phyloP scores from a whole-genome alignment of 78 protist species.

The Mantamonas sphyraenae region DNA sequence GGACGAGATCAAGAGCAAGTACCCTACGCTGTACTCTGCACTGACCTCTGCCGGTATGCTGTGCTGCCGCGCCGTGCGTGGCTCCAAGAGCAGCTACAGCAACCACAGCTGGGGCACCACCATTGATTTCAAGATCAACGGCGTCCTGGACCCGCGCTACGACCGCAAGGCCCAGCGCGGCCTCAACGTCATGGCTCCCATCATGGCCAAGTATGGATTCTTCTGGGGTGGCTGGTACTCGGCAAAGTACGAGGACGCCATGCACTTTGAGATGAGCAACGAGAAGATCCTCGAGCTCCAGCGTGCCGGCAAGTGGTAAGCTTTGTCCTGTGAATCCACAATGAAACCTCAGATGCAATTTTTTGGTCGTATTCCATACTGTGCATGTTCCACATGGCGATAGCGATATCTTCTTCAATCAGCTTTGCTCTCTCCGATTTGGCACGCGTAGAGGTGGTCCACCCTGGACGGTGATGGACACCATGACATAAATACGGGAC shows the following conservation, averaged over 20 bases:
- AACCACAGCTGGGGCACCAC: not conserved
- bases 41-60: not conserved
- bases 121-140: not conserved
- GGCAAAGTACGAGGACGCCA: not conserved
- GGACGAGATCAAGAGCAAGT: not conserved
- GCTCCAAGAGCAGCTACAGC: not conserved
- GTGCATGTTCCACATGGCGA: too few relatives aligned
- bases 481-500: too few relatives aligned
- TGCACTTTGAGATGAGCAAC: not conserved
- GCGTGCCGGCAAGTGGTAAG: not conserved
- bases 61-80: not conserved
- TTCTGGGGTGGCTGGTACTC: not conserved
- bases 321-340: too few relatives aligned
- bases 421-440: too few relatives aligned
- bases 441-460: too few relatives aligned
- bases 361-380: too few relatives aligned
- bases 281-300: not conserved
- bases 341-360: too few relatives aligned
- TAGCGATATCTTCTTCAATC: too few relatives aligned
- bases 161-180: not conserved
- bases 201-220: not conserved
- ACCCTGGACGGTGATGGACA: too few relatives aligned
- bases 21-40: not conserved
- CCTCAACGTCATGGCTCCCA: not conserved
- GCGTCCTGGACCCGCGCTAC: constrained; percentile 3